Evolutionary conservation across 73 alveolate species (phyloP).

Genomic region (Loxodes magnus): DNA sequence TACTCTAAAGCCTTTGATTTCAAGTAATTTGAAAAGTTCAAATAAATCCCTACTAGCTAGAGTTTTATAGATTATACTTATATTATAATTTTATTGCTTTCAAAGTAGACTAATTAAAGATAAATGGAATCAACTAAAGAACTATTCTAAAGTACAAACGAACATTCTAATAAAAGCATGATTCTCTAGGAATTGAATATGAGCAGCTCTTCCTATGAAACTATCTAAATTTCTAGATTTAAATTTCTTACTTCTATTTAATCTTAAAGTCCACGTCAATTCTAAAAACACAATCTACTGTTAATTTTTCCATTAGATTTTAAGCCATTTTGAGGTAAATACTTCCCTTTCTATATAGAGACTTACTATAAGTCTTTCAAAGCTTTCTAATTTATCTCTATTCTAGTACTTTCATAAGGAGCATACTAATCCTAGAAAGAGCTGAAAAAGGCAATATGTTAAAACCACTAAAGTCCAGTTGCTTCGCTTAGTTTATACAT

Average conservation of each 20-base stretch:
- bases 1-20: no score
- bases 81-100: no score
- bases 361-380: constrained; percentile 52
- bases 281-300: constrained; percentile 64
- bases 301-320: constrained; percentile 55
- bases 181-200: constrained; percentile 89
- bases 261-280: constrained; percentile 92
- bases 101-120: no score
- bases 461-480: constrained; percentile 81
- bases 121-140: background rate
- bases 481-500: constrained; percentile 72
- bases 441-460: constrained; percentile 76
- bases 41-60: no score
- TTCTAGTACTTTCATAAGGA: constrained; percentile 95
- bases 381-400: constrained; percentile 74
- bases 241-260: constrained; percentile 51
- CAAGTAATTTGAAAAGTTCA: no score
- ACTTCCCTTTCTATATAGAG: constrained; percentile 43
- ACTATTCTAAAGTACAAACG: background rate
- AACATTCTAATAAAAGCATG: constrained; percentile 23
- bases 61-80: no score
- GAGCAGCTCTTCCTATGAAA: constrained; percentile 96
- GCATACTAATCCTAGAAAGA: constrained; percentile 92
- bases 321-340: constrained; percentile 79
- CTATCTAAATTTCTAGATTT: constrained; percentile 42